Conservation (phyloP, 306 rosid genomes). For the Fragaria nilgerrensis region DNA sequence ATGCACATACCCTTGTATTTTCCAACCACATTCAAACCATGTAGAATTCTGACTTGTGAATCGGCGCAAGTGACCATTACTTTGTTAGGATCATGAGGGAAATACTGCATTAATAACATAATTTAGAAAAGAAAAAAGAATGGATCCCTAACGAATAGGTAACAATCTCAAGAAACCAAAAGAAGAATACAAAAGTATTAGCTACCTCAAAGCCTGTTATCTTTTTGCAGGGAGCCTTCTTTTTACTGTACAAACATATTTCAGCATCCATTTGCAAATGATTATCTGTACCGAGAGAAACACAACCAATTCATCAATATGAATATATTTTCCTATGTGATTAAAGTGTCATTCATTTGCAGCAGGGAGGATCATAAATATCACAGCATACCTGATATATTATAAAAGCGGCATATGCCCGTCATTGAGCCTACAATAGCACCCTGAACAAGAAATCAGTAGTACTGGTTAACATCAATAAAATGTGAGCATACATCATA, state of each 20-base stretch:
- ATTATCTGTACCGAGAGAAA: constrained; percentile 57
- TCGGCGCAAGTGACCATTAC: constrained; percentile 84
- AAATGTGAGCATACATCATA: background rate
- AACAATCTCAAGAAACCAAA: constrained; percentile 5
- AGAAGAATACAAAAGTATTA: constrained; percentile 20
- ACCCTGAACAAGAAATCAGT: constrained; percentile 52
- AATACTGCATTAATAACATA: constrained; percentile 53
- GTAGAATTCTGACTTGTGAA: constrained; percentile 85
- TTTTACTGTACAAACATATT: constrained; percentile 59
- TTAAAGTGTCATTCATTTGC: background rate
- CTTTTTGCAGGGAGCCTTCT: constrained; percentile 75
- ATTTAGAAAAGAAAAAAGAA: constrained; percentile 4
- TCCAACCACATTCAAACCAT: constrained; percentile 64
- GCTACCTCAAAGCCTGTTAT: constrained; percentile 85
- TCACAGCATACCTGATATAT: constrained; percentile 59
- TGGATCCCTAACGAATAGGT: background rate
- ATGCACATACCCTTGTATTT: constrained; percentile 70
- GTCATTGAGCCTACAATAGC: constrained; percentile 79
- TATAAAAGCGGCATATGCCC: constrained; percentile 76
- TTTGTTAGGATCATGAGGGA: constrained; percentile 64
- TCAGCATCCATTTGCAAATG: constrained; percentile 62
- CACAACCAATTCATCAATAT: background rate
- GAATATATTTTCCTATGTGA: background rate
- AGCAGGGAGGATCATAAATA: background rate
- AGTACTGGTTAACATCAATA: constrained; percentile 22